These are phyloP conservation scores for Zasmidium cellare DNA, from an alignment of 2,329 filamentous ascomycete species.

Conservation along the genomic window DNA sequence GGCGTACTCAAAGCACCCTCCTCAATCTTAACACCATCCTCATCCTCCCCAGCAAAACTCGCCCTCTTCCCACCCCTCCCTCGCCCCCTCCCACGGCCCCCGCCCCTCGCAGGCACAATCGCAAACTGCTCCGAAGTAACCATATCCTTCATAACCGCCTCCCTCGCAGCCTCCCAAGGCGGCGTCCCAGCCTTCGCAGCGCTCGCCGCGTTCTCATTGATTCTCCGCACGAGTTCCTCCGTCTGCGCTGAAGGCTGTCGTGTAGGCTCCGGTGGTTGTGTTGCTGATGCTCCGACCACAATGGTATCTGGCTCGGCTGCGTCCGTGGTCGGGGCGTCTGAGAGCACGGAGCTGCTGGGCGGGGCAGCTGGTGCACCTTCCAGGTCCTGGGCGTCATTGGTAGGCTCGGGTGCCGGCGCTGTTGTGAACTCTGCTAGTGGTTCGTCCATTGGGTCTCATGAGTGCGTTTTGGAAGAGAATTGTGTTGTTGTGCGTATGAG, in stretches of 20 bases:
- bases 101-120: constrained; percentile 34
- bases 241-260: constrained; percentile 33
- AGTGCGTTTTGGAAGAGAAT: not conserved
- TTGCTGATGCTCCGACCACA: not conserved
- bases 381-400: not conserved
- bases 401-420: not conserved
- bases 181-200: constrained; percentile 36
- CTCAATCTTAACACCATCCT: constrained; percentile 3
- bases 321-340: constrained; percentile 10
- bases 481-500: not conserved
- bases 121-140: constrained; percentile 45
- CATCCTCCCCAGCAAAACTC: constrained; percentile 9
- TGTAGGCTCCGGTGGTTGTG: not conserved
- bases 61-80: constrained; percentile 7
- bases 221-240: constrained; percentile 42
- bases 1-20: constrained; percentile 6
- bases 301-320: not conserved
- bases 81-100: constrained; percentile 25
- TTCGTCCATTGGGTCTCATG: constrained; percentile 6
- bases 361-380: constrained; percentile 7
- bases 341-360: constrained; percentile 15
- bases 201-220: constrained; percentile 37
- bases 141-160: constrained; percentile 47
- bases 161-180: constrained; percentile 48
- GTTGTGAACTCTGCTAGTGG: not conserved